phyloP scores from a whole-genome alignment of 2,329 filamentous ascomycete genomes.

The Colletotrichum salicis region DNA sequence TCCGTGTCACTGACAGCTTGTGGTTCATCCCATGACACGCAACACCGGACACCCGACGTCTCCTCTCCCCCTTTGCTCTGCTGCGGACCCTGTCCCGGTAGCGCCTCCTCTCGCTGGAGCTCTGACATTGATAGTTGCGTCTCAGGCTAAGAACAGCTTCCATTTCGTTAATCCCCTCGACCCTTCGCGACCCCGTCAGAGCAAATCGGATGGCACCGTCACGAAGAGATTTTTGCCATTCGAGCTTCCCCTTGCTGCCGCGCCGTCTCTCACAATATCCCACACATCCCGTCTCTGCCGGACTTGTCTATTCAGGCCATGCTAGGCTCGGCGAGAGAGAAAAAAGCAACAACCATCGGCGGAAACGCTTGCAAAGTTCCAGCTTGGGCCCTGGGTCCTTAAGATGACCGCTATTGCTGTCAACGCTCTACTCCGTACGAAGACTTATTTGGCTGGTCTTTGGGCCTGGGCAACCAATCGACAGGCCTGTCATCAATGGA shows the following conservation, averaged over 20 bases:
- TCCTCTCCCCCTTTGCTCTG: slow-evolving; percentile 16
- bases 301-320: slow-evolving; percentile 1
- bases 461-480: background rate
- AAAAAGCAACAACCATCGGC: background rate
- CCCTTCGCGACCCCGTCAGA: slow-evolving; percentile 10
- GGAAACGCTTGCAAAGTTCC: background rate
- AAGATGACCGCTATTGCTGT: slow-evolving; percentile 23
- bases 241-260: slow-evolving; percentile 21
- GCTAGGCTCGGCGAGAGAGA: slow-evolving; percentile 2
- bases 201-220: slow-evolving; percentile 25
- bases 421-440: background rate
- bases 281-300: slow-evolving; percentile 13
- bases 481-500: background rate
- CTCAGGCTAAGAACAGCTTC: background rate
- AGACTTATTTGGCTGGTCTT: background rate
- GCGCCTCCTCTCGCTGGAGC: slow-evolving; percentile 23
- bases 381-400: slow-evolving; percentile 20
- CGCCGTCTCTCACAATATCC: slow-evolving; percentile 32
- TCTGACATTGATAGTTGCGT: slow-evolving; percentile 22
- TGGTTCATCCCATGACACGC: slow-evolving; percentile 26
- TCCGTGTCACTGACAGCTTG: background rate
- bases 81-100: slow-evolving; percentile 33
- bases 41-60: slow-evolving; percentile 5
- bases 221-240: slow-evolving; percentile 22
- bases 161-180: background rate